Evolutionary conservation across 768 basidiomycete species (phyloP).

Genomic region (Hysterangium stoloniferum): DNA sequence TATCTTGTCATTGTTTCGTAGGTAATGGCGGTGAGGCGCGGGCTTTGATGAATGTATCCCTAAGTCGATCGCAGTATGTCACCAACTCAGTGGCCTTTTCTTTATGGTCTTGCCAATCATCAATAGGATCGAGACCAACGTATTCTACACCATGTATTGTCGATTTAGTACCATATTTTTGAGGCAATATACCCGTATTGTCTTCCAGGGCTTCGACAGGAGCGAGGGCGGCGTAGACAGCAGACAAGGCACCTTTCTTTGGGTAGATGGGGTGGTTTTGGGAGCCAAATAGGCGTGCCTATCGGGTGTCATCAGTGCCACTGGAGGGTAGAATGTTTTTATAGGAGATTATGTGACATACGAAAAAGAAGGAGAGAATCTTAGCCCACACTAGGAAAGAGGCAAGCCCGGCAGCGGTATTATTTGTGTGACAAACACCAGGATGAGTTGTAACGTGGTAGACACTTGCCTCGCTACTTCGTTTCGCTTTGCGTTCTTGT

Average conservation of each 20-base stretch:
- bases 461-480: slow-evolving; percentile 20
- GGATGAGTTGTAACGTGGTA: slow-evolving; percentile 65
- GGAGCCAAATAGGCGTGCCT: slow-evolving; percentile 69
- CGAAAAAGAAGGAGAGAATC: slow-evolving; percentile 53
- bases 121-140: slow-evolving; percentile 42
- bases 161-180: slow-evolving; percentile 49
- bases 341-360: slow-evolving; percentile 28
- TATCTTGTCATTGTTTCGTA: too few species aligned
- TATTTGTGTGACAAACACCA: slow-evolving; percentile 59
- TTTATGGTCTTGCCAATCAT: slow-evolving; percentile 44
- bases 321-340: slow-evolving; percentile 3
- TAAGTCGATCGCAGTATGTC: slow-evolving; percentile 51
- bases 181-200: slow-evolving; percentile 22
- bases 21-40: neutral
- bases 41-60: slow-evolving; percentile 20
- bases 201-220: slow-evolving; percentile 24
- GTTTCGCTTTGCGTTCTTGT: slow-evolving; percentile 20
- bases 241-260: slow-evolving; percentile 59
- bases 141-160: slow-evolving; percentile 47
- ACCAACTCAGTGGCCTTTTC: slow-evolving; percentile 41
- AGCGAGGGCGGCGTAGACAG: slow-evolving; percentile 59
- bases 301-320: slow-evolving; percentile 1
- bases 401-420: slow-evolving; percentile 40
- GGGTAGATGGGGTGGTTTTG: slow-evolving; percentile 53
- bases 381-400: slow-evolving; percentile 41